Evolutionary conservation across 225 moss, liverwort and hornwort genomes (phyloP), one percentile per base, ranked within the genome.

Genomic region (Straminergon stramineum): DNA sequence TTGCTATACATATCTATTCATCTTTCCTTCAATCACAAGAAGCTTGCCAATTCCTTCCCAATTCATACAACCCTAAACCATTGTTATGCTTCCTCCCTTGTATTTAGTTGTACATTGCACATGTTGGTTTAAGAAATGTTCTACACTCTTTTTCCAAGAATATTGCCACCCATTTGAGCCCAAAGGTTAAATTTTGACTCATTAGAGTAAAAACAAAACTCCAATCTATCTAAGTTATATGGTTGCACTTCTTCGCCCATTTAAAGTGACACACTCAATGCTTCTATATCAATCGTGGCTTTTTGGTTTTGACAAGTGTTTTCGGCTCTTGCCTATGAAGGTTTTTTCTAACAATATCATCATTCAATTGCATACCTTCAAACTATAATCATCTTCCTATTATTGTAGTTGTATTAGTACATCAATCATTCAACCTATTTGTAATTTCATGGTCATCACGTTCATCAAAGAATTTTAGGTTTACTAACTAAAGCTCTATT

Each of bases 211-310:
- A 45, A 17, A 45, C 17, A 30, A 14, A 52, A 74, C 3, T 74
- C 6, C 6, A 45, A 74, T 45, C 45, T 43, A 22, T 1, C 15
- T 1, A 45, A 74, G 4, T 30, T 74, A 5, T 3, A 17, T 28
- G 6, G 3, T 5, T 73, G 41, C 3, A 7, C 9, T 73, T 71
- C 3, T 24, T 71, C 27, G 41, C 3, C 15, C 41, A 26, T 15
- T 15, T 26, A 41, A 9, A 71, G 26, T 4, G 1, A 71, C 0
- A 0, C 1, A 2, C 8, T 26, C 4, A 0, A 26, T 41, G 3
- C 26, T 71, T 71, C 24, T 5, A 24, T 41, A 15, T 62, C 24
- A 62, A 62, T 27, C 12, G 5, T 62, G 27, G 27, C 62, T 11
- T 62, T 62, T 62, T 12, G 27, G 1, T 12, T 13, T 27, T 27